Percentiles rank a stretch among this genome's conserved stretches.
These are phyloP conservation scores for Afroboletus lepidellus DNA, from an alignment of 1,284 basidiomycete species.

Conservation along the genomic window DNA sequence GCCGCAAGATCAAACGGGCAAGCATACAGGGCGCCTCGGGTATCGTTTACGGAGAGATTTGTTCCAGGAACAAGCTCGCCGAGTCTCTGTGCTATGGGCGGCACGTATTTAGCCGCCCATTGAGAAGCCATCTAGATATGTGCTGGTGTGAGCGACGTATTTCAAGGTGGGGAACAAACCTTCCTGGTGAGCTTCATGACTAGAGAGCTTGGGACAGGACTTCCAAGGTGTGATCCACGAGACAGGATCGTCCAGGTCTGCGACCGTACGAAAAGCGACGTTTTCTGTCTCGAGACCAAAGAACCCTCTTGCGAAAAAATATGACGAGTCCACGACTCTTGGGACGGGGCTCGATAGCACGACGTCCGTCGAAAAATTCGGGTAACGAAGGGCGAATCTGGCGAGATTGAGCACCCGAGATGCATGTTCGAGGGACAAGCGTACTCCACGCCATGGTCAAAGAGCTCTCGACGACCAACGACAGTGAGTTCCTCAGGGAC, in stretches of 20 bases:
- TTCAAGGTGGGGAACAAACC: not conserved
- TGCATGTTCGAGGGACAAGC: constrained; percentile 1
- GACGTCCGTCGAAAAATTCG: constrained; percentile 29
- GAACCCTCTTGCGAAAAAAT: constrained; percentile 46
- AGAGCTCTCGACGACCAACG: constrained; percentile 41
- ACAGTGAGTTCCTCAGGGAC: constrained; percentile 43
- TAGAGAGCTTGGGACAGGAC: constrained; percentile 33
- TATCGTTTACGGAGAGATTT: constrained; percentile 33
- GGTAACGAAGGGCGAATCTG: constrained; percentile 25
- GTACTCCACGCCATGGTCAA: constrained; percentile 44
- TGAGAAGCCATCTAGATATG: constrained; percentile 29
- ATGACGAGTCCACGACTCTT: constrained; percentile 44
- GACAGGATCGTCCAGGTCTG: constrained; percentile 39
- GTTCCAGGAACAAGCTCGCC: constrained; percentile 37
- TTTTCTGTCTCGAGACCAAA: constrained; percentile 35
- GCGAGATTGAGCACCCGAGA: not conserved
- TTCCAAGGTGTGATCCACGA: constrained; percentile 47
- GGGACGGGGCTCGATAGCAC: constrained; percentile 45
- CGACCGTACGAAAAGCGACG: constrained; percentile 37
- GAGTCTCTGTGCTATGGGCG: constrained; percentile 39
- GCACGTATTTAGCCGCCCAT: constrained; percentile 42
- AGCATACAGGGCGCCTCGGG: constrained; percentile 45
- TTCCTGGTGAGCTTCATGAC: constrained; percentile 2
- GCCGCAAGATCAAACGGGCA: constrained; percentile 47
- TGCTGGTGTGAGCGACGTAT: not conserved